These are phyloP conservation scores for Byssothecium circinans DNA, from an alignment of 2,329 filamentous ascomycete genomes.

Conservation along the genomic window DNA sequence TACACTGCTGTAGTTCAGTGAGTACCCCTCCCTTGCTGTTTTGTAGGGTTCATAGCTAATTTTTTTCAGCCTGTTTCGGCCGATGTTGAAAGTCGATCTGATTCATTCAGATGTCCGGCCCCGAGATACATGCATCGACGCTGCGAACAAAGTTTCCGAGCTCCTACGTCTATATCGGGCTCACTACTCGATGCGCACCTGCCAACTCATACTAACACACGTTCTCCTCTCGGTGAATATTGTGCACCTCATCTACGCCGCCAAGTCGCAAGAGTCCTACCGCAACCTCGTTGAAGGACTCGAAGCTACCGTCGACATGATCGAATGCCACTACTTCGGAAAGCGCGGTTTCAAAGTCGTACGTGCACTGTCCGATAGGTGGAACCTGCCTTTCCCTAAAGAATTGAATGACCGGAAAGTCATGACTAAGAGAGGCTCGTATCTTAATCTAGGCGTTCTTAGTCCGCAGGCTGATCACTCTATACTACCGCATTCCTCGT, in stretches of 20 bases:
- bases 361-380: conserved; percentile 45
- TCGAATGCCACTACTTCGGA: conserved; percentile 49
- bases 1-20: conserved; percentile 70
- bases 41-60: no score
- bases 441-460: conserved; percentile 10
- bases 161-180: conserved; percentile 47
- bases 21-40: no score
- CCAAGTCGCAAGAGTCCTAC: conserved; percentile 38
- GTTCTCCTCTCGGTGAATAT: conserved; percentile 47
- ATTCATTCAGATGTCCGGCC: conserved; percentile 63
- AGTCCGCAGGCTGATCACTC: conserved; percentile 25
- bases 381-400: conserved; percentile 49
- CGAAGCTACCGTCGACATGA: conserved; percentile 47
- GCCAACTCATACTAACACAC: conserved; percentile 44
- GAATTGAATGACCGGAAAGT: conserved; percentile 31
- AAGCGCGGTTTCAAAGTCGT: conserved; percentile 49
- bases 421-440: conserved; percentile 20
- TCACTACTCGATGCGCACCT: conserved; percentile 48
- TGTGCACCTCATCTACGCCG: conserved; percentile 51
- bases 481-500: conserved; percentile 8
- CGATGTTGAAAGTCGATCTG: conserved; percentile 66
- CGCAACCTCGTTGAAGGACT: conserved; percentile 47
- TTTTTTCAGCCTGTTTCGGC: conserved; percentile 75
- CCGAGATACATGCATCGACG: conserved; percentile 64
- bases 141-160: conserved; percentile 48